A percentile compares a stretch with the other conserved stretches of the same genome.
Evolutionary conservation across 371 early-diverging fungal genomes (phyloP).

Genomic region (Funneliformis caledonium): DNA sequence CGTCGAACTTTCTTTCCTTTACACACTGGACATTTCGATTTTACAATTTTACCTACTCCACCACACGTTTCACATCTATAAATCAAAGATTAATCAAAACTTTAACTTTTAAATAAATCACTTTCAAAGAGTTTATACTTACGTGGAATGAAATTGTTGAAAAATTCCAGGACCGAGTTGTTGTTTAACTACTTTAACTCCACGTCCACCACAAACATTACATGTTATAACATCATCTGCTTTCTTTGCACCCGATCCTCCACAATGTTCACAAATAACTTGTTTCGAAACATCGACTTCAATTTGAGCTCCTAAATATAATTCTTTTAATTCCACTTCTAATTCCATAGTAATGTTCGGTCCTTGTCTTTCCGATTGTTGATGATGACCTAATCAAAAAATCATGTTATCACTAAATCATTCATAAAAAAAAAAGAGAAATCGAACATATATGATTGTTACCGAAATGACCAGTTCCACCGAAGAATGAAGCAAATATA

Average conservation of each 20-base stretch:
- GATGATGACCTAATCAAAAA: conserved; percentile 41
- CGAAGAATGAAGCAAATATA: conserved; percentile 84
- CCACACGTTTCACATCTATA: conserved; percentile 83
- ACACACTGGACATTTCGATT: conserved; percentile 81
- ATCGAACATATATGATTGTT: conserved; percentile 3
- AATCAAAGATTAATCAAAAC: background rate
- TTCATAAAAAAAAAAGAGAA: conserved; percentile 7
- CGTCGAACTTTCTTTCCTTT: conserved; percentile 83
- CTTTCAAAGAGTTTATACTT: conserved; percentile 42
- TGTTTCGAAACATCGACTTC: conserved; percentile 93
- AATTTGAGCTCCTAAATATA: conserved; percentile 81
- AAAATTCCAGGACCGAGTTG: conserved; percentile 91
- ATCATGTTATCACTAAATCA: background rate
- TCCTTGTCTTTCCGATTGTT: conserved; percentile 75
- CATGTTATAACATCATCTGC: conserved; percentile 87
- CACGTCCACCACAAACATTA: conserved; percentile 77
- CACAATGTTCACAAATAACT: conserved; percentile 90
- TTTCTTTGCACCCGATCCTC: conserved; percentile 89
- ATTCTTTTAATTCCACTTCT: conserved; percentile 85
- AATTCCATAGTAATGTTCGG: conserved; percentile 75
- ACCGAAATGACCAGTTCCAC: conserved; percentile 53
- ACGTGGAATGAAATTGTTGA: conserved; percentile 90
- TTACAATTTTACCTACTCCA: conserved; percentile 88
- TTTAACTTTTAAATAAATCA: background rate
- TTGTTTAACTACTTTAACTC: conserved; percentile 81